Evolutionary conservation across 2,329 filamentous ascomycete species (phyloP).

Genomic region (Aschersonia sp.): DNA sequence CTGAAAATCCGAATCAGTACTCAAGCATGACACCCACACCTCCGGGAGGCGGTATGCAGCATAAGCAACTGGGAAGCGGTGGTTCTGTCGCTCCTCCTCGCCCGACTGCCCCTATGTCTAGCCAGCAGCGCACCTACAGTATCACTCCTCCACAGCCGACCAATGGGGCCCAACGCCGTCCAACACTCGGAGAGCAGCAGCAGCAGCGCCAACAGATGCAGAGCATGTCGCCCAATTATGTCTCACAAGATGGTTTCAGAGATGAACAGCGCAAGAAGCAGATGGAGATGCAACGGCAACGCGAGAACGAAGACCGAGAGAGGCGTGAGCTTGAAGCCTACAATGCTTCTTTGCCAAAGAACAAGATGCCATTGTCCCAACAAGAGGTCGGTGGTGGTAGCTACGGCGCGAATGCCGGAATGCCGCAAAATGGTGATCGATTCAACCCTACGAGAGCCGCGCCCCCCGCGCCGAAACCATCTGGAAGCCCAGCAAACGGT

Average conservation of each 20-base stretch:
- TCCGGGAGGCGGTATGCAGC: slow-evolving; percentile 34
- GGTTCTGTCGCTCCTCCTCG: slow-evolving; percentile 53
- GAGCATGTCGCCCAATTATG: slow-evolving; percentile 39
- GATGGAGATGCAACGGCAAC: slow-evolving; percentile 40
- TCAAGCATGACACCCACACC: slow-evolving; percentile 55
- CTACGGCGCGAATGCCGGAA: slow-evolving; percentile 32
- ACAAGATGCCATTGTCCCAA: slow-evolving; percentile 65
- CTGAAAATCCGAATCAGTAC: slow-evolving; percentile 56
- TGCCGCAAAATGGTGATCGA: slow-evolving; percentile 38
- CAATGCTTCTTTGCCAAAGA: slow-evolving; percentile 77
- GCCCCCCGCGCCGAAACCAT: slow-evolving; percentile 57
- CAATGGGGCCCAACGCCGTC: slow-evolving; percentile 27
- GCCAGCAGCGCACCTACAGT: slow-evolving; percentile 27
- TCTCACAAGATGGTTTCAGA: slow-evolving; percentile 31
- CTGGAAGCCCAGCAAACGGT: slow-evolving; percentile 37
- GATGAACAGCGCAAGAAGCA: slow-evolving; percentile 50
- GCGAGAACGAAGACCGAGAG: slow-evolving; percentile 49
- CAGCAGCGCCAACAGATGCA: slow-evolving; percentile 33
- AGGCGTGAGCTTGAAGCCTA: slow-evolving; percentile 73
- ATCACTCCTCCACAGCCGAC: slow-evolving; percentile 21
- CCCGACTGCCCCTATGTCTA: slow-evolving; percentile 34
- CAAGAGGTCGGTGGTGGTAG: slow-evolving; percentile 77
- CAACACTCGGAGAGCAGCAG: slow-evolving; percentile 23
- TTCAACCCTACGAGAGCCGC: slow-evolving; percentile 80
- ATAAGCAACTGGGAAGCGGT: slow-evolving; percentile 45